A percentile compares a stretch with the other conserved stretches of the same genome.
These are phyloP conservation scores for Mycena vulgaris DNA, from an alignment of 768 basidiomycete species.

Conservation along the genomic window DNA sequence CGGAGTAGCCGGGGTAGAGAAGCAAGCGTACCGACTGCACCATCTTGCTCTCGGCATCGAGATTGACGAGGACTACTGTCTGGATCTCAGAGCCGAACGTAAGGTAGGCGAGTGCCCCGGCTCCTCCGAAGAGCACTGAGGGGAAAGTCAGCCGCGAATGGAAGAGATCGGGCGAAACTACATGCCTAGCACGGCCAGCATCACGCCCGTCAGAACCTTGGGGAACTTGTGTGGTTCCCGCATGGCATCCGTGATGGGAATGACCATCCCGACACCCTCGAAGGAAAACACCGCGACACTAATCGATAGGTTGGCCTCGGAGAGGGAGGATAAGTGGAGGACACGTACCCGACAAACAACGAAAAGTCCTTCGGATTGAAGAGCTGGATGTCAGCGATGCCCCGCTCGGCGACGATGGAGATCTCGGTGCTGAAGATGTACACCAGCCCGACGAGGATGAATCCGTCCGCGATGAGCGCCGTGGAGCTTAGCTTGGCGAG, in stretches of 20 bases:
- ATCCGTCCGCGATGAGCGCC: conserved; percentile 93
- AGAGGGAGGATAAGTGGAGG: neutral
- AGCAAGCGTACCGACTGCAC: conserved; percentile 84
- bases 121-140: conserved; percentile 88
- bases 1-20: conserved; percentile 18
- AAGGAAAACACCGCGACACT: conserved; percentile 99
- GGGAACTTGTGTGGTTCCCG: conserved; percentile 96
- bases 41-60: conserved; percentile 86
- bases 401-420: conserved; percentile 72
- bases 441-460: conserved; percentile 90
- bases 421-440: conserved; percentile 94
- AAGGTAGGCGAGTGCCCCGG: conserved; percentile 88
- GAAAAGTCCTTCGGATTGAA: conserved; percentile 95
- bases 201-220: conserved; percentile 87
- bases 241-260: conserved; percentile 99
- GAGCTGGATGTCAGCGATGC: conserved; percentile 83
- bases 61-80: conserved; percentile 95
- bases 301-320: conserved; percentile 8
- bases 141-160: conserved; percentile 13
- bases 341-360: conserved; percentile 87
- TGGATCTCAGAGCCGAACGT: conserved; percentile 91
- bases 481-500: conserved; percentile 95
- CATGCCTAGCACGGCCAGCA: conserved; percentile 86
- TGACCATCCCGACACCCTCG: conserved; percentile 96
- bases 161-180: conserved; percentile 12